phyloP scores from a whole-genome alignment of 2,329 filamentous ascomycete species.

The Colletotrichum sp. region DNA sequence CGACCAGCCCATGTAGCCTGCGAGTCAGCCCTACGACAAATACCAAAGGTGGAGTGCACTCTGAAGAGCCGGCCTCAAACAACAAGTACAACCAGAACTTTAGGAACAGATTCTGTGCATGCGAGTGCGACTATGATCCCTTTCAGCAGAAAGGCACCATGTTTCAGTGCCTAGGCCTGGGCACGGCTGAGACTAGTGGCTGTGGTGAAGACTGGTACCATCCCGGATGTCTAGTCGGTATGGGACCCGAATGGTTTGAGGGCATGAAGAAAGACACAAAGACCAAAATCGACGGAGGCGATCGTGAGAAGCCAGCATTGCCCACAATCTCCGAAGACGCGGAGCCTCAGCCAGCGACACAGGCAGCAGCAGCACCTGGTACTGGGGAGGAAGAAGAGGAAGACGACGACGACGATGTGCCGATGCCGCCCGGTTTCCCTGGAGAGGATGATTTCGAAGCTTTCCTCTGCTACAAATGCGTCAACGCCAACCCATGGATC shows the following conservation, averaged over 20 bases:
- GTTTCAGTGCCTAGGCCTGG: slow-evolving; percentile 94
- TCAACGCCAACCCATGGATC: slow-evolving; percentile 89
- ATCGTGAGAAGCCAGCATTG: slow-evolving; percentile 33
- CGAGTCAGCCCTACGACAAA: slow-evolving; percentile 77
- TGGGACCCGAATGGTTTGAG: slow-evolving; percentile 76
- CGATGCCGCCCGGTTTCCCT: slow-evolving; percentile 85
- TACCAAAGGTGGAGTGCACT: slow-evolving; percentile 76
- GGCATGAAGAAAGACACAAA: slow-evolving; percentile 47
- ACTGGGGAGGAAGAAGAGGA: slow-evolving; percentile 23
- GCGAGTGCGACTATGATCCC: slow-evolving; percentile 85
- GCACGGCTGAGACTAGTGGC: slow-evolving; percentile 79
- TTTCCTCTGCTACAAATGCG: slow-evolving; percentile 93
- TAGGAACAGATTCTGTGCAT: slow-evolving; percentile 89
- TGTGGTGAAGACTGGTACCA: slow-evolving; percentile 99
- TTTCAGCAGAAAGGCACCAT: slow-evolving; percentile 93
- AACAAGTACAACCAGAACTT: slow-evolving; percentile 99
- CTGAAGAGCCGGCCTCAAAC: slow-evolving; percentile 71
- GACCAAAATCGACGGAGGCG: background rate
- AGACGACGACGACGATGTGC: slow-evolving; percentile 64
- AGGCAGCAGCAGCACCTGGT: slow-evolving; percentile 13
- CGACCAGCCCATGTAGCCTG: slow-evolving; percentile 75
- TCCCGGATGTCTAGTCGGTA: slow-evolving; percentile 85
- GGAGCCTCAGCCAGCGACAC: slow-evolving; percentile 34
- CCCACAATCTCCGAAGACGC: slow-evolving; percentile 56
- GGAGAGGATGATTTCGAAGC: slow-evolving; percentile 87